phyloP scores from a whole-genome alignment of 2,329 filamentous ascomycete genomes.

The Ascosphaera apis region DNA sequence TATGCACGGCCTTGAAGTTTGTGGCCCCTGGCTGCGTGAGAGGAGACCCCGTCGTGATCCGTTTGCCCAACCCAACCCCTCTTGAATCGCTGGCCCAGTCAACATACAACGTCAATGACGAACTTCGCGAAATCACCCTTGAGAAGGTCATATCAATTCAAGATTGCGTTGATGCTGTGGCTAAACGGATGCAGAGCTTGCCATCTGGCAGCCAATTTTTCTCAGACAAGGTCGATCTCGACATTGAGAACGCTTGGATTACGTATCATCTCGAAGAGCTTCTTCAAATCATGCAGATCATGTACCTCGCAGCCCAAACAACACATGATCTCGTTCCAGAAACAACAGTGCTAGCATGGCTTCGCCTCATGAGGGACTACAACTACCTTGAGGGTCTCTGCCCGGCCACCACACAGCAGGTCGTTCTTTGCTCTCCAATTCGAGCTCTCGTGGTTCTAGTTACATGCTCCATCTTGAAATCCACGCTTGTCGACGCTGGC shows the following conservation, averaged over 20 bases:
- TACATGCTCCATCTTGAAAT: conserved; percentile 48
- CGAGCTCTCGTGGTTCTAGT: conserved; percentile 47
- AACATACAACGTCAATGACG: conserved; percentile 12
- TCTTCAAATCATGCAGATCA: conserved; percentile 47
- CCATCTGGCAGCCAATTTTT: conserved; percentile 21
- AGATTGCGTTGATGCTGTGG: conserved; percentile 15
- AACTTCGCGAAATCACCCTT: conserved; percentile 8
- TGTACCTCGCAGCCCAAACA: conserved; percentile 46
- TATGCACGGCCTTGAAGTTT: conserved; percentile 14
- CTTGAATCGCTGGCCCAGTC: conserved; percentile 11
- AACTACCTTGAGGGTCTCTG: conserved; percentile 37
- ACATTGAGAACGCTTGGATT: conserved; percentile 38
- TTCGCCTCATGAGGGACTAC: conserved; percentile 43
- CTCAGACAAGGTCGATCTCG: conserved; percentile 25
- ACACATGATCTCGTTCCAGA: conserved; percentile 33
- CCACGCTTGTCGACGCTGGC: conserved; percentile 21
- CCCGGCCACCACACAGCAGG: conserved; percentile 19
- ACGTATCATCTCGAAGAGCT: conserved; percentile 44
- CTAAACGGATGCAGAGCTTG: conserved; percentile 13
- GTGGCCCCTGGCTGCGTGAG: too few relatives aligned
- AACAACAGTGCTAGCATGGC: conserved; percentile 45
- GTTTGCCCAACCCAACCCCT: conserved; percentile 3
- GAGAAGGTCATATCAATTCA: conserved; percentile 9
- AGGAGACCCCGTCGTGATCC: too few relatives aligned
- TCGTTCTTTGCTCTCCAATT: conserved; percentile 28